Base-by-base conservation (phyloP, 345 rosid species). In the Moricandia arvensis region DNA sequence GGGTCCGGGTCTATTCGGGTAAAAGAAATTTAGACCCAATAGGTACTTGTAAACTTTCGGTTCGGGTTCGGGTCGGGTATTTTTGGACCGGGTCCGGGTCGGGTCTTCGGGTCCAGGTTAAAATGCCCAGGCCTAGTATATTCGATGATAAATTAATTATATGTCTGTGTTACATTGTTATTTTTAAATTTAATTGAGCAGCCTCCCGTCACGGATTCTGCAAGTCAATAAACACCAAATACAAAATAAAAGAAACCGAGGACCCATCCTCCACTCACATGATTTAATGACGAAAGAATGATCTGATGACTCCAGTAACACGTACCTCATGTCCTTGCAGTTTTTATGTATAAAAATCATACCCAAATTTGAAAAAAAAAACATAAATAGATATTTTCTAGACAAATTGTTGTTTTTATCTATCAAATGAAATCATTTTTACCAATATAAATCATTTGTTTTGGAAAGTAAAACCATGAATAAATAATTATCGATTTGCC, bases 151-250 rank as follows among this genome's bases (percentile, higher is more conserved):
- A 24, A 4, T 31, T 59, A 58, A 6, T 5, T 27, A 31, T 2
- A 1, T 17, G 33, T 57, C 15, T 43, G 49, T 12, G 49, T 13
- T 43, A 12, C 15, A 43, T 43, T 43, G 13, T 4, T 17, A 3
- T 7, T n/a, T 59, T 59, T 0, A 0, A 4, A 15, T 24, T 57
- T n/a, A 18, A 27, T 9, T 18, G 53, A 26, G 31, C 33, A 58
- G 24, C 24, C 17, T 17, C 51, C 51, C 65, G 30, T 76, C 80
- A 76, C 63, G 69, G 64, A 75, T 27, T 51, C 31, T 63, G 69
- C 58, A 75, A 59, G 80, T 30, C 75, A 76, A 76, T 63, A 69
- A 69, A 76, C 63, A 76, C 70, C 75, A 76, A 69, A 62, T 6
- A 62, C 75, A 9, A 21, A 1, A 21, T 12, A 33, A 6, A 53